These are phyloP conservation scores for Lasiodiplodia gonubiensis DNA, from an alignment of 2,329 filamentous ascomycete species.

Conservation along the genomic window DNA sequence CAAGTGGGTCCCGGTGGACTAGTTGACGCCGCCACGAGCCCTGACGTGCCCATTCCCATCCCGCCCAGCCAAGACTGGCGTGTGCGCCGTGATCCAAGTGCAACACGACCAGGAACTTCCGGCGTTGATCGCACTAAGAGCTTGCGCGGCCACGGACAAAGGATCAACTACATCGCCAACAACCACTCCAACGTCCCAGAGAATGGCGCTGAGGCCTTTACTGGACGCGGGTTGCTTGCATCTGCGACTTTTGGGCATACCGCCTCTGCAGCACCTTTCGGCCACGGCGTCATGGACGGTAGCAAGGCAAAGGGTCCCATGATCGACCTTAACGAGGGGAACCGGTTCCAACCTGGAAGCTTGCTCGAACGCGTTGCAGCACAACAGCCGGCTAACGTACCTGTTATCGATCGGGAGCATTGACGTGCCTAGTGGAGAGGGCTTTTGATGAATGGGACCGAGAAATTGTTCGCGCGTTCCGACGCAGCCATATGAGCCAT, in stretches of 20 bases:
- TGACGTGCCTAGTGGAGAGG: conserved; percentile 1
- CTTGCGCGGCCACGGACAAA: conserved; percentile 41
- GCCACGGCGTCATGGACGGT: conserved; percentile 54
- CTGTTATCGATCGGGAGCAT: conserved; percentile 45
- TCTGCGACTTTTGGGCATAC: conserved; percentile 47
- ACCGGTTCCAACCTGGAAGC: conserved; percentile 54
- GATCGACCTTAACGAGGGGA: conserved; percentile 50
- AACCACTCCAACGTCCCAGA: conserved; percentile 34
- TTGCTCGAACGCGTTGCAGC: conserved; percentile 52
- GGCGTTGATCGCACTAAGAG: conserved; percentile 36
- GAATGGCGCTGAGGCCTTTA: conserved; percentile 49
- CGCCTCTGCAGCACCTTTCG: conserved; percentile 42
- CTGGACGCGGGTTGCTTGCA: conserved; percentile 52
- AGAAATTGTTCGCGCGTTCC: neutral
- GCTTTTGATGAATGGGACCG: neutral
- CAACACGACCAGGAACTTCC: conserved; percentile 42
- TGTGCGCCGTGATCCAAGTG: conserved; percentile 40
- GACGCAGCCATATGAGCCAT: neutral
- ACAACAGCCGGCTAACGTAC: conserved; percentile 38
- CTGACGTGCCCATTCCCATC: conserved; percentile 49
- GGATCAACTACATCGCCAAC: conserved; percentile 38
- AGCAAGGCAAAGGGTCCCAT: conserved; percentile 52
- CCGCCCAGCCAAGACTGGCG: conserved; percentile 55
- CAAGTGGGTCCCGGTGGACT: conserved; percentile 47
- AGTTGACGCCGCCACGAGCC: conserved; percentile 53